Evolutionary conservation across 768 basidiomycete genomes (phyloP).

Genomic region (Trametes villosa): DNA sequence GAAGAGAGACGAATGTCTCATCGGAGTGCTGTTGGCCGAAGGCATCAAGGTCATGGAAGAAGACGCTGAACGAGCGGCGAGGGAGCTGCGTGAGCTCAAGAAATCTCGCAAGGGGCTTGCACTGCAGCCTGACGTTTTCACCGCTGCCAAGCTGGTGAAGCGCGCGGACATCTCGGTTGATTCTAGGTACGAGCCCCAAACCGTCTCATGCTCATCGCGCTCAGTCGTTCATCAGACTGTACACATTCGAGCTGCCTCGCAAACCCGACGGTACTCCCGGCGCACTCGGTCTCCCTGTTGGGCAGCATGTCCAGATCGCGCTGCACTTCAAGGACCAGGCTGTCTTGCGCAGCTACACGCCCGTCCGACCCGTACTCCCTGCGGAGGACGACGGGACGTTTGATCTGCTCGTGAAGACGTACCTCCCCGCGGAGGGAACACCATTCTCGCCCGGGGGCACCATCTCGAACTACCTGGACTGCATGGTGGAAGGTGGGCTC

Average conservation of each 20-base stretch:
- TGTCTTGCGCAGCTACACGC: slow-evolving; percentile 27
- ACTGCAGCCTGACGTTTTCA: slow-evolving; percentile 28
- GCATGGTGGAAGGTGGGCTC: slow-evolving; percentile 23
- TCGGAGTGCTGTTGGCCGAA: slow-evolving; percentile 22
- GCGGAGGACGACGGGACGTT: slow-evolving; percentile 31
- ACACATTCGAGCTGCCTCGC: slow-evolving; percentile 28
- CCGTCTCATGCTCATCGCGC: no score
- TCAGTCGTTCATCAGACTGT: slow-evolving; percentile 11
- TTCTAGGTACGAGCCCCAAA: slow-evolving; percentile 15
- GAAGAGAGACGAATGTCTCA: slow-evolving; percentile 26
- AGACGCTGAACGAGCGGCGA: slow-evolving; percentile 24
- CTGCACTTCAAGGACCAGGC: slow-evolving; percentile 30
- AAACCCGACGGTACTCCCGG: slow-evolving; percentile 20
- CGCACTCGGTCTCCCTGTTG: slow-evolving; percentile 26
- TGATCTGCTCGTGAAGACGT: slow-evolving; percentile 31
- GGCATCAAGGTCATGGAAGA: slow-evolving; percentile 26
- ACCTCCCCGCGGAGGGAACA: slow-evolving; percentile 20
- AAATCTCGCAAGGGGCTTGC: slow-evolving; percentile 21
- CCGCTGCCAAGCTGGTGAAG: slow-evolving; percentile 20
- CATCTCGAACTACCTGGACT: slow-evolving; percentile 30
- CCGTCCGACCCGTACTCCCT: slow-evolving; percentile 26
- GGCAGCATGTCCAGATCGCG: slow-evolving; percentile 27
- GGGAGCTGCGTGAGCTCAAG: slow-evolving; percentile 23
- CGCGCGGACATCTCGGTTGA: slow-evolving; percentile 19
- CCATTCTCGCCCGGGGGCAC: slow-evolving; percentile 28